Percentiles rank a stretch among this genome's conserved stretches.
Conservation (phyloP, 805 yeast species). For the Candida loeiensis region DNA sequence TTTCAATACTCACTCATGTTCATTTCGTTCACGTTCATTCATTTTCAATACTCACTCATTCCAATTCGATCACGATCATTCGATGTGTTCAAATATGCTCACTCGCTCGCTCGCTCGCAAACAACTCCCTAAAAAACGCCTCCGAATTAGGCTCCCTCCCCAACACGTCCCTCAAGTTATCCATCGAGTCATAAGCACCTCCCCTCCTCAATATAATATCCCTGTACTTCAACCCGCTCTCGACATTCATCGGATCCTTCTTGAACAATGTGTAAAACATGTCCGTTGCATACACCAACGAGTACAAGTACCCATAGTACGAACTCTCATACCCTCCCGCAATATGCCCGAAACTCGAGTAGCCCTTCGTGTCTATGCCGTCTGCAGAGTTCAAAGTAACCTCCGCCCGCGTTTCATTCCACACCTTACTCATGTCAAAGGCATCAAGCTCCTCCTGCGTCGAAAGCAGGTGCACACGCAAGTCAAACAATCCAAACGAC, state of each 20-base stretch:
- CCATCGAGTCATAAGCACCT: conserved; percentile 68
- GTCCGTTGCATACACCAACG: conserved; percentile 82
- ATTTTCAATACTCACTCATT: too few species aligned
- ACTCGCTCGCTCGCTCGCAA: conserved; percentile 8
- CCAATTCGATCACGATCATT: background rate
- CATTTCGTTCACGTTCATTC: too few species aligned
- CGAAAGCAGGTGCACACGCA: conserved; percentile 57
- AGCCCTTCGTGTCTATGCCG: conserved; percentile 57
- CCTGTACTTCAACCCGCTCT: conserved; percentile 63
- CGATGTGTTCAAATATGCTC: too few species aligned
- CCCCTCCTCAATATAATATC: conserved; percentile 68
- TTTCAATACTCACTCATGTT: too few species aligned
- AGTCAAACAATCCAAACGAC: conserved; percentile 76
- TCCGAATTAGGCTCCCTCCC: conserved; percentile 74
- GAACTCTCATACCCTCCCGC: conserved; percentile 85
- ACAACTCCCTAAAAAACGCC: conserved; percentile 67
- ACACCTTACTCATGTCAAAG: conserved; percentile 49
- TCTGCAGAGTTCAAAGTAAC: conserved; percentile 57
- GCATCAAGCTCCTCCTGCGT: conserved; percentile 38
- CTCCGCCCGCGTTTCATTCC: conserved; percentile 68
- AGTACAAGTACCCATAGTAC: conserved; percentile 84
- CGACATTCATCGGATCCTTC: conserved; percentile 59
- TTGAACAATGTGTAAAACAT: conserved; percentile 71
- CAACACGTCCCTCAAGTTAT: conserved; percentile 58
- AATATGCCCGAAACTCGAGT: conserved; percentile 72